These are phyloP conservation scores for Chlamydomonas schloesseri DNA, from an alignment of 139 green algal species.

Conservation along the genomic window DNA sequence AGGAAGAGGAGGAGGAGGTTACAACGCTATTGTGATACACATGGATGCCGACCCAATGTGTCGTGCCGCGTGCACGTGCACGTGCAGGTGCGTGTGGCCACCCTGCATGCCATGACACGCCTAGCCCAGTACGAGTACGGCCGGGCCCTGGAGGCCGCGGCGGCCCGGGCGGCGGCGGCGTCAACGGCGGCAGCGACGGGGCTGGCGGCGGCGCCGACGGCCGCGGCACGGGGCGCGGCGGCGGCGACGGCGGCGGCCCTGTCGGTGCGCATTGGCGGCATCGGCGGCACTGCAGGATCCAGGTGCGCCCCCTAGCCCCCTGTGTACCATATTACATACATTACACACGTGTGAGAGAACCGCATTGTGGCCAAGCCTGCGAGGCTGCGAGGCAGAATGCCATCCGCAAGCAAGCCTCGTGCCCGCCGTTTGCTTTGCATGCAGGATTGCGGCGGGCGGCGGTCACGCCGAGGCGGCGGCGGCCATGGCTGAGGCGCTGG, in stretches of 20 bases:
- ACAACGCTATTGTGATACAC: too few relatives aligned
- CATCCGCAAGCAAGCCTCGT: background rate
- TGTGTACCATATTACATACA: background rate
- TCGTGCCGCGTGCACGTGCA: too few relatives aligned
- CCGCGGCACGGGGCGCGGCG: background rate
- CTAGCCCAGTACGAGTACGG: conserved; percentile 22
- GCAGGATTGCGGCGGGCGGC: conserved; percentile 32
- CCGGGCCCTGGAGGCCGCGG: background rate
- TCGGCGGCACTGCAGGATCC: conserved; percentile 6
- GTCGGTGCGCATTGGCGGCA: conserved; percentile 32
- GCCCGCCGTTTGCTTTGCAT: too few relatives aligned
- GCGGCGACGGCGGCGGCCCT: background rate
- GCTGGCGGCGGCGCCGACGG: background rate
- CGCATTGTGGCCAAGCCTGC: background rate
- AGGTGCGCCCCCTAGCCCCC: background rate
- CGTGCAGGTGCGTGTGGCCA: conserved; percentile 15
- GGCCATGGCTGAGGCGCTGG: conserved; percentile 5
- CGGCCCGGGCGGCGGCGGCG: background rate
- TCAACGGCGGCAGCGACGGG: too few relatives aligned
- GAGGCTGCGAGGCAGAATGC: background rate
- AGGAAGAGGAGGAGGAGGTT: too few relatives aligned
- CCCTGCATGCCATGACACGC: background rate
- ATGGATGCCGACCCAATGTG: too few relatives aligned
- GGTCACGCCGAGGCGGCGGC: conserved; percentile 15
- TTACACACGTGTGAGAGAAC: too few relatives aligned